Evolutionary conservation across 768 basidiomycete species (phyloP), one percentile per base, ranked within the genome.

Genomic region (Holtermanniella nyarrowii): DNA sequence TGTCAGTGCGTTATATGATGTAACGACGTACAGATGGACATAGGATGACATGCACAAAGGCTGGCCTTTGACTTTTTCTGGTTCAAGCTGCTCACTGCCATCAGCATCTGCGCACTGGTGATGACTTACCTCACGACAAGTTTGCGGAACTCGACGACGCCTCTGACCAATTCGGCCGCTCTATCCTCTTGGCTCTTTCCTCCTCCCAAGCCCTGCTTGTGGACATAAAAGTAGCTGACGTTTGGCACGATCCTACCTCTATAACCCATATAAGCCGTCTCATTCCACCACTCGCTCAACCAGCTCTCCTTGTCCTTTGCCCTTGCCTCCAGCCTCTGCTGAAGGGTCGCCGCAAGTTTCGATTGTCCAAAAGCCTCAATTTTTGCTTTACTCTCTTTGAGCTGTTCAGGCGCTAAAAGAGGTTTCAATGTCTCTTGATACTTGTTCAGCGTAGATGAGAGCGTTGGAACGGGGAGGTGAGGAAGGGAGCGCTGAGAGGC

Each of bases 231-330:
- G 76, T 99, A 99, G 77, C 84, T 88, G 62, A 91, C 88, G 58
- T 82, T 85, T 13, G 91, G 85, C 25, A 91, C 84, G 44, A 95
- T 86, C 1, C 90, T 82, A 61, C 93, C 91, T 48, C 90, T 76
- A 68, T 90, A 96, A 3, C 80, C 78, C 61, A 90, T 76, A 64
- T 95, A 96, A 0, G 91, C 91, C 3, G 71, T 79, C 27, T 95
- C 88, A 72, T 97, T 91, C 93, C 93, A 99, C 95, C 95, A 99
- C 47, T 93, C 88, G 44, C 80, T 78, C n/a, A 99, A 77, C 95
- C 95, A 99, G 75, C 78, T 90, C 31, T 77, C 75, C 42, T 74
- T 78, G 14, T 57, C 66, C 22, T 80, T 53, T 16, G 89, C 88
- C 1, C 90, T 80, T 20, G 79, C 76, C 65, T 87, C 77, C 26